Conservation (phyloP, 768 basidiomycete genomes). For the Mycena vitilis region DNA sequence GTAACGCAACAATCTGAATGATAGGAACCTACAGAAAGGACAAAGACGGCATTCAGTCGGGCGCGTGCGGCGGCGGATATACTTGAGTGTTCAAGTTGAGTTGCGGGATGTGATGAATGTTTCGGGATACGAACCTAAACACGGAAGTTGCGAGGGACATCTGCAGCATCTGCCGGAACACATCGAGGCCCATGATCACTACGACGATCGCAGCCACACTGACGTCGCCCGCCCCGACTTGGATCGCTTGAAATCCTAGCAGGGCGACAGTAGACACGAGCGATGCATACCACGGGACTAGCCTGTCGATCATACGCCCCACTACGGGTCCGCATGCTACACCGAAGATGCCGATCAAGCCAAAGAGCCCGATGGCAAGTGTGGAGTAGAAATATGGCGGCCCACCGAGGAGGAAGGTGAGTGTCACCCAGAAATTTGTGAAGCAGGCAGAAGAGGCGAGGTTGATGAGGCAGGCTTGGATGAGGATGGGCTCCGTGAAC, state of each 20-base stretch:
- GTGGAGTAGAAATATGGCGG: slow-evolving; percentile 66
- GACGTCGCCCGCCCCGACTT: slow-evolving; percentile 76
- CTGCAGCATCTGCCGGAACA: slow-evolving; percentile 80
- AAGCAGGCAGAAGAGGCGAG: slow-evolving; percentile 60
- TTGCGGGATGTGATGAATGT: slow-evolving; percentile 14
- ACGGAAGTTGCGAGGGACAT: slow-evolving; percentile 73
- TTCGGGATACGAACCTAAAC: slow-evolving; percentile 52
- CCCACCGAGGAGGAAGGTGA: slow-evolving; percentile 72
- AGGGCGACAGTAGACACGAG: slow-evolving; percentile 63
- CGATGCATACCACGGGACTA: slow-evolving; percentile 84
- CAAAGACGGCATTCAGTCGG: slow-evolving; percentile 80
- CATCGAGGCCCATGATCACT: slow-evolving; percentile 76
- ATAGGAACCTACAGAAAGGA: slow-evolving; percentile 53
- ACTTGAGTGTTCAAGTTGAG: slow-evolving; percentile 38
- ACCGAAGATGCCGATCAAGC: slow-evolving; percentile 78
- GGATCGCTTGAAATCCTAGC: slow-evolving; percentile 68
- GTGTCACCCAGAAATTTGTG: slow-evolving; percentile 58
- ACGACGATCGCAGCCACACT: slow-evolving; percentile 79
- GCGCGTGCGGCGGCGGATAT: slow-evolving; percentile 65
- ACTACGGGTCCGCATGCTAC: slow-evolving; percentile 76
- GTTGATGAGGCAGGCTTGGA: slow-evolving; percentile 62
- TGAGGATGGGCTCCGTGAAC: slow-evolving; percentile 67
- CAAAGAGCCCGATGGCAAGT: slow-evolving; percentile 74
- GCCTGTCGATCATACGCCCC: slow-evolving; percentile 74
- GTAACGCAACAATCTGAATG: background rate